Conservation (phyloP, 2,329 filamentous ascomycete genomes). For the Venturia nashicola region DNA sequence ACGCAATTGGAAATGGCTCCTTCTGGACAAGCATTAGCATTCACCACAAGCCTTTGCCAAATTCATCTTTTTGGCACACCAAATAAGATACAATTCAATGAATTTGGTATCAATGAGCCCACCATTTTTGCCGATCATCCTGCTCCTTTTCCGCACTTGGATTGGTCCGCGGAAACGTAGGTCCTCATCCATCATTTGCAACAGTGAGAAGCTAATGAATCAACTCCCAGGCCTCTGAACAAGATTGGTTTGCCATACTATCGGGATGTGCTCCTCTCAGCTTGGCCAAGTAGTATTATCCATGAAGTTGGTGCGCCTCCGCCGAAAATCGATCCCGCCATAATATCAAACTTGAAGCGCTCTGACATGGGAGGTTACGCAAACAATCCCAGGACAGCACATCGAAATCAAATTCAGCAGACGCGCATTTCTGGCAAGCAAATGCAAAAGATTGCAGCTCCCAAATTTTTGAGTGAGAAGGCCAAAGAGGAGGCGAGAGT, state of each 20-base stretch:
- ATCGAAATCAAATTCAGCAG: slow-evolving; percentile 73
- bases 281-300: slow-evolving; percentile 74
- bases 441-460: slow-evolving; percentile 54
- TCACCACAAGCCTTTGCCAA: slow-evolving; percentile 66
- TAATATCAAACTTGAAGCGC: slow-evolving; percentile 55
- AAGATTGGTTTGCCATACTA: slow-evolving; percentile 89
- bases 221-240: slow-evolving; percentile 56
- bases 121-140: slow-evolving; percentile 61
- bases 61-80: slow-evolving; percentile 85
- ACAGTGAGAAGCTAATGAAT: not conserved
- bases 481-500: slow-evolving; percentile 46
- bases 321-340: slow-evolving; percentile 56
- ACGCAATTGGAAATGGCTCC: slow-evolving; percentile 75
- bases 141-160: slow-evolving; percentile 46
- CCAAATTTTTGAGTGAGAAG: slow-evolving; percentile 92
- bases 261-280: slow-evolving; percentile 72
- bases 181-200: slow-evolving; percentile 17
- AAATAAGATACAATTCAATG: slow-evolving; percentile 74
- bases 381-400: slow-evolving; percentile 58
- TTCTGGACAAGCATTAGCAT: slow-evolving; percentile 72
- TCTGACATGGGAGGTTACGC: slow-evolving; percentile 69
- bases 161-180: slow-evolving; percentile 61
- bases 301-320: slow-evolving; percentile 81
- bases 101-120: slow-evolving; percentile 53
- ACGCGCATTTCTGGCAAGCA: slow-evolving; percentile 51